These are phyloP conservation scores for Insectozyma bohioensis DNA, from an alignment of 1,139 yeast genomes.

Conservation along the genomic window DNA sequence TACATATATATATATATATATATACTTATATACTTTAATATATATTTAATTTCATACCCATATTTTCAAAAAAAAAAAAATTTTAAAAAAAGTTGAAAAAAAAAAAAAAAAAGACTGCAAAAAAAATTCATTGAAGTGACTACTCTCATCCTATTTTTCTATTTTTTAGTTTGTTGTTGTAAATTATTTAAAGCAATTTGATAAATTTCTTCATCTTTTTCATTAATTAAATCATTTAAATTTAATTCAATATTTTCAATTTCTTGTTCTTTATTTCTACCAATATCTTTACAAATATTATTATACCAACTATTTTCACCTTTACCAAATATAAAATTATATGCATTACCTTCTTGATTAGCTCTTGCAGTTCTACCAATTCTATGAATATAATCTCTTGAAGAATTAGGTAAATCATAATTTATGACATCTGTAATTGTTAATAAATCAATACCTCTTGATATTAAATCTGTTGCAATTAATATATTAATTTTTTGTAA, in stretches of 20 bases:
- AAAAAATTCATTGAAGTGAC: too few relatives aligned
- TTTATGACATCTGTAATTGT: slow-evolving; percentile 76
- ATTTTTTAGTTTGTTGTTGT: slow-evolving; percentile 22
- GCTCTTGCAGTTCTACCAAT: slow-evolving; percentile 98
- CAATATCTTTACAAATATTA: slow-evolving; percentile 46
- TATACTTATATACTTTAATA: too few relatives aligned
- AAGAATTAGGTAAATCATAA: slow-evolving; percentile 85
- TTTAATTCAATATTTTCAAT: slow-evolving; percentile 26
- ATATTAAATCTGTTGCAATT: slow-evolving; percentile 88
- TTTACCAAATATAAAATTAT: slow-evolving; percentile 66
- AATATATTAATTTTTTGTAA: slow-evolving; percentile 51
- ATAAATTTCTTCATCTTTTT: slow-evolving; percentile 28
- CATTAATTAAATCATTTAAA: slow-evolving; percentile 20
- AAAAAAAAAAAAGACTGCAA: too few relatives aligned
- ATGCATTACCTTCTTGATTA: slow-evolving; percentile 70
- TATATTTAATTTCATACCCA: too few relatives aligned
- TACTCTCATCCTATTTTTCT: too few relatives aligned
- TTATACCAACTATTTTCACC: slow-evolving; percentile 74
- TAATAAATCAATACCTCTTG: slow-evolving; percentile 88
- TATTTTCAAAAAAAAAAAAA: too few relatives aligned
- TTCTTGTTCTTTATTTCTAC: slow-evolving; percentile 18
- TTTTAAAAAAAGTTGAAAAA: too few relatives aligned
- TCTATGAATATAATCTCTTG: slow-evolving; percentile 91
- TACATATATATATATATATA: too few relatives aligned
- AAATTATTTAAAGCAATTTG: slow-evolving; percentile 24